Evolutionary conservation across 805 yeast genomes (phyloP).

Genomic region (Ogataea polymorpha): DNA sequence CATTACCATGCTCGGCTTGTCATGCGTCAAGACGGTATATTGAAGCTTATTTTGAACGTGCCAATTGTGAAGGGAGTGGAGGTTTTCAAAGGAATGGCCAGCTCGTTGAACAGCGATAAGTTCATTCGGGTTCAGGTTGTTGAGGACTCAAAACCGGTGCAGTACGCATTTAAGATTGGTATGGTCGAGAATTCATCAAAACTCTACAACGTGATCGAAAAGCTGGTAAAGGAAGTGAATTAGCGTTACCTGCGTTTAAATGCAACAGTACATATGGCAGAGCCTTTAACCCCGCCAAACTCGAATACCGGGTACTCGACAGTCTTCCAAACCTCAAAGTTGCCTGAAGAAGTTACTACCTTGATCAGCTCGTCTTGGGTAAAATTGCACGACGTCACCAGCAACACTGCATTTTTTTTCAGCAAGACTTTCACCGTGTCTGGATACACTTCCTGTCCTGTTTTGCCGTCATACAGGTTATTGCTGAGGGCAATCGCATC

Average conservation of each 20-base stretch:
- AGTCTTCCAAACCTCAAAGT: constrained; percentile 58
- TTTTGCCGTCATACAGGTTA: constrained; percentile 42
- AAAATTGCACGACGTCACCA: constrained; percentile 91
- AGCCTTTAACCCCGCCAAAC: constrained; percentile 88
- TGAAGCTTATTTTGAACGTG: constrained; percentile 77
- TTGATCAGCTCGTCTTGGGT: constrained; percentile 71
- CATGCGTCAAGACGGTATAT: constrained; percentile 86
- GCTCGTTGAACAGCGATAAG: constrained; percentile 80
- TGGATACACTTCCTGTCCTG: constrained; percentile 61
- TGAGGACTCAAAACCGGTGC: constrained; percentile 64
- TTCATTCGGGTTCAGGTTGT: constrained; percentile 74
- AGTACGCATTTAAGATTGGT: constrained; percentile 76
- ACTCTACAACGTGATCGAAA: constrained; percentile 49
- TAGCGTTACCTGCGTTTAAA: constrained; percentile 43
- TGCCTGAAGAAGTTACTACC: constrained; percentile 42
- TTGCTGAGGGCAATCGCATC: constrained; percentile 94
- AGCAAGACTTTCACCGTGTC: constrained; percentile 54
- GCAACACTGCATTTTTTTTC: constrained; percentile 53
- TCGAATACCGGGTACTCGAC: constrained; percentile 78
- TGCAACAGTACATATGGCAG: constrained; percentile 84
- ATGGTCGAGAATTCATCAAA: constrained; percentile 57
- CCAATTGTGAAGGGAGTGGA: constrained; percentile 62
- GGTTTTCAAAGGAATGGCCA: constrained; percentile 75
- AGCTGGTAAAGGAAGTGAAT: background rate
- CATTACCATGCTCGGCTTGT: constrained; percentile 60